Evolutionary conservation across 192 early-diverging fungal species (phyloP).

Genomic region (Backusella circina): DNA sequence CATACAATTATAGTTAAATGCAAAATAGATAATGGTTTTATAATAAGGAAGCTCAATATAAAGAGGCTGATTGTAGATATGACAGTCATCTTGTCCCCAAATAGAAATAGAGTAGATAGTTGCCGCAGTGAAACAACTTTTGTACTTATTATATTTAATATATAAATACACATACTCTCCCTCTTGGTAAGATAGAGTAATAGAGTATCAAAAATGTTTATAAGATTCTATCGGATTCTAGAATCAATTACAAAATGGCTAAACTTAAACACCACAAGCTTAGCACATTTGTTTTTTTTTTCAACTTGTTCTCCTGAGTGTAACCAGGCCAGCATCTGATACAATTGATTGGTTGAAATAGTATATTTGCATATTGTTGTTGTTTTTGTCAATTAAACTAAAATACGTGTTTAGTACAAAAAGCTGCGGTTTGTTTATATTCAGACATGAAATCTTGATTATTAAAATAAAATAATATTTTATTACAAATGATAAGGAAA

Average conservation of each 20-base stretch:
- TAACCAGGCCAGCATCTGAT: neutral
- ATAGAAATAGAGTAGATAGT: neutral
- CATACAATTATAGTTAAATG: neutral
- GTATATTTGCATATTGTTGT: neutral
- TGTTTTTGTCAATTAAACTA: neutral
- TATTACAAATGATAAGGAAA: slow-evolving; percentile 1
- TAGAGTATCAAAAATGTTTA: no score
- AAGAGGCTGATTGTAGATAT: neutral
- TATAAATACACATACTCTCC: no score
- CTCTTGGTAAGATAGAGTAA: no score
- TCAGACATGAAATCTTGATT: neutral
- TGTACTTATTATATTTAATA: no score
- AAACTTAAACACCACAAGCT: neutral
- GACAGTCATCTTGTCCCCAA: neutral
- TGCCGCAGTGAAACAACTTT: neutral
- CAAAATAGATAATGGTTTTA: neutral
- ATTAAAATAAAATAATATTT: neutral
- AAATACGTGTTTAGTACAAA: neutral
- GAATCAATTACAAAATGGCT: neutral
- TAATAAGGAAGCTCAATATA: neutral
- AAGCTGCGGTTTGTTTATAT: no score
- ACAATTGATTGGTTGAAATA: neutral
- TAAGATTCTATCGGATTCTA: neutral
- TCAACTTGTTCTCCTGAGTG: neutral
- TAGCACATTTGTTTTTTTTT: neutral